Conservation (phyloP, 495 filamentous ascomycete species). For the Xylaria telfairii region DNA sequence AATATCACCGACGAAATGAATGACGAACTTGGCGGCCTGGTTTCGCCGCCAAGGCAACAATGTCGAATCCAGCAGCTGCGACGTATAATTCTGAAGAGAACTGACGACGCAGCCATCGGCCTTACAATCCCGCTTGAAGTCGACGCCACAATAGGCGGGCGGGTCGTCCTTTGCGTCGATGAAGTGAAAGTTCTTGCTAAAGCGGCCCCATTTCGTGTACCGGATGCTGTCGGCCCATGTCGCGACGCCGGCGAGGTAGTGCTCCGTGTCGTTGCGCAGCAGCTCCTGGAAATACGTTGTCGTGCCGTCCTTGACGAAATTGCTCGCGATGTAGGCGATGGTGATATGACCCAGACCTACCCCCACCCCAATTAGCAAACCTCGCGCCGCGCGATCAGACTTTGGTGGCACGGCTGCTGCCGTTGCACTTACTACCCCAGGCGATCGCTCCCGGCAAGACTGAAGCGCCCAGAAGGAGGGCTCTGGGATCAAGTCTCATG, state of each 20-base stretch:
- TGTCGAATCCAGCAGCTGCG: conserved; percentile 49
- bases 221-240: conserved; percentile 70
- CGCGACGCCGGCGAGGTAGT: conserved; percentile 65
- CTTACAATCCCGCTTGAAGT: conserved; percentile 67
- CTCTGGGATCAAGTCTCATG: conserved; percentile 33
- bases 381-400: not conserved
- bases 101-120: conserved; percentile 65
- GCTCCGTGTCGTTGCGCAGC: conserved; percentile 50
- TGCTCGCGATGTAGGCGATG: conserved; percentile 59
- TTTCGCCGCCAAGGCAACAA: conserved; percentile 47
- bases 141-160: conserved; percentile 63
- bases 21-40: conserved; percentile 66
- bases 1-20: conserved; percentile 71
- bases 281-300: conserved; percentile 50
- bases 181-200: conserved; percentile 68
- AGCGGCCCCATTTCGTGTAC: conserved; percentile 63
- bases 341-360: conserved; percentile 67
- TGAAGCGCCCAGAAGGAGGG: conserved; percentile 32
- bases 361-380: conserved; percentile 16
- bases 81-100: conserved; percentile 66
- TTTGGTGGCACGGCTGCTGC: not conserved
- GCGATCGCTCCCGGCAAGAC: conserved; percentile 41
- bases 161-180: conserved; percentile 74
- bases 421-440: conserved; percentile 46
- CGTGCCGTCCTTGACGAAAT: conserved; percentile 50